phyloP scores from a whole-genome alignment of 495 filamentous ascomycete genomes.

The Acidomyces sp. region DNA sequence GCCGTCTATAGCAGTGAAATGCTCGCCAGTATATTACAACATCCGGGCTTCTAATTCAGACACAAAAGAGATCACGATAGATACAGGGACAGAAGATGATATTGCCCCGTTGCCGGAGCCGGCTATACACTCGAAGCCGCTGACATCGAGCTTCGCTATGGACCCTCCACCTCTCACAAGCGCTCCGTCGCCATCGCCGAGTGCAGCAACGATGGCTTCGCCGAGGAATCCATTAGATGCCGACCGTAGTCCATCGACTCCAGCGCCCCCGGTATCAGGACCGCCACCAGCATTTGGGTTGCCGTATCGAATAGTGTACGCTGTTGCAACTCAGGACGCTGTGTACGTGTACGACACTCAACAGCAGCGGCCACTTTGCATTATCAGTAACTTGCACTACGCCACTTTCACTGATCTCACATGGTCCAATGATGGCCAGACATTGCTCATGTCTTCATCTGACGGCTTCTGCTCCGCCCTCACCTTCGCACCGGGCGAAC shows the following conservation, averaged over 20 bases:
- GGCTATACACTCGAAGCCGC: conserved; percentile 44
- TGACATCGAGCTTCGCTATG: conserved; percentile 52
- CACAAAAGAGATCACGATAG: conserved; percentile 83
- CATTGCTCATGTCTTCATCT: conserved; percentile 87
- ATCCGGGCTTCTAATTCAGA: conserved; percentile 49
- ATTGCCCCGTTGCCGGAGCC: conserved; percentile 77
- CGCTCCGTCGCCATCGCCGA: conserved; percentile 32
- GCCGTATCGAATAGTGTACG: conserved; percentile 90
- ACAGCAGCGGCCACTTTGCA: conserved; percentile 78
- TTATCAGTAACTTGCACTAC: conserved; percentile 93
- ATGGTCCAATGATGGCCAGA: conserved; percentile 88
- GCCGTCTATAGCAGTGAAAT: conserved; percentile 88
- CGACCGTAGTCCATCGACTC: conserved; percentile 38
- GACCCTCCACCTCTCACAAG: conserved; percentile 63
- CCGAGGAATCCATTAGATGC: conserved; percentile 39
- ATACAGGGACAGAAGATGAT: conserved; percentile 78
- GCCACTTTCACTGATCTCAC: conserved; percentile 94
- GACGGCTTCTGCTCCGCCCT: conserved; percentile 95
- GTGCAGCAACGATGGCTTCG: conserved; percentile 37
- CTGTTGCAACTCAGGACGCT: conserved; percentile 92
- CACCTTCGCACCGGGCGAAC: conserved; percentile 68
- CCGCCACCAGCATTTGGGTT: conserved; percentile 53
- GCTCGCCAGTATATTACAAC: conserved; percentile 81
- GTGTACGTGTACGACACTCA: conserved; percentile 97
- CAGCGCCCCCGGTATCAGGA: conserved; percentile 43